These are phyloP conservation scores for Aspergillus vadensis DNA, from an alignment of 2,329 filamentous ascomycete genomes.

Conservation along the genomic window DNA sequence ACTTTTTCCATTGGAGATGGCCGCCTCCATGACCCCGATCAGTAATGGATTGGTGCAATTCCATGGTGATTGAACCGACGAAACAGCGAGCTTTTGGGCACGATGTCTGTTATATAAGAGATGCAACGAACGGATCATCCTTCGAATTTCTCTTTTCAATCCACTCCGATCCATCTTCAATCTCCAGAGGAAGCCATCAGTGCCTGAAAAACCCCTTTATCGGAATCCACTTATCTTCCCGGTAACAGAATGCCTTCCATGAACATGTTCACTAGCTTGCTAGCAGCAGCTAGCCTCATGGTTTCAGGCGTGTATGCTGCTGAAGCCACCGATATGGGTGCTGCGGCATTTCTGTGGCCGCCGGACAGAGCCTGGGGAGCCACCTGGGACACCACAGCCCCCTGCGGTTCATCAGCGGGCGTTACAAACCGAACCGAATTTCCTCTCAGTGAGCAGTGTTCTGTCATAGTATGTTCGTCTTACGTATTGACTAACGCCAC, in stretches of 20 bases:
- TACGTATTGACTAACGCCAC: not conserved
- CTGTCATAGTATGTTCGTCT: no score
- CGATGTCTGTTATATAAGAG: not conserved
- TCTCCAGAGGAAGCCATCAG: no score
- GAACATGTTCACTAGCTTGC: slow-evolving; percentile 1
- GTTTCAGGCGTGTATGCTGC: slow-evolving; percentile 10
- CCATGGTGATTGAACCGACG: not conserved
- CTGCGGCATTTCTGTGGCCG: slow-evolving; percentile 64
- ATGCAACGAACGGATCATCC: not conserved
- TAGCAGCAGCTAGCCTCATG: not conserved
- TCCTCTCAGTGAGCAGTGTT: slow-evolving; percentile 51
- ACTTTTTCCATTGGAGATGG: not conserved
- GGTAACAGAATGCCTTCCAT: slow-evolving; percentile 16
- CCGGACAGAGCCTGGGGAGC: slow-evolving; percentile 59
- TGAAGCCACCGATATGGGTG: slow-evolving; percentile 50
- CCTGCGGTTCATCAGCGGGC: slow-evolving; percentile 57
- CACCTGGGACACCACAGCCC: slow-evolving; percentile 57
- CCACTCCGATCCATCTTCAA: not conserved
- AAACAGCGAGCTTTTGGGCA: not conserved
- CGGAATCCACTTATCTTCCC: not conserved
- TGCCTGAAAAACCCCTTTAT: not conserved
- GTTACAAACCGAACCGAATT: slow-evolving; percentile 58
- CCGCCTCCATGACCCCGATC: no score
- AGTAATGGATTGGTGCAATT: not conserved
- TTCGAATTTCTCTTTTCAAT: not conserved